Base-by-base conservation (phyloP, 257 asterid genomes). In the Cruciata laevipes region DNA sequence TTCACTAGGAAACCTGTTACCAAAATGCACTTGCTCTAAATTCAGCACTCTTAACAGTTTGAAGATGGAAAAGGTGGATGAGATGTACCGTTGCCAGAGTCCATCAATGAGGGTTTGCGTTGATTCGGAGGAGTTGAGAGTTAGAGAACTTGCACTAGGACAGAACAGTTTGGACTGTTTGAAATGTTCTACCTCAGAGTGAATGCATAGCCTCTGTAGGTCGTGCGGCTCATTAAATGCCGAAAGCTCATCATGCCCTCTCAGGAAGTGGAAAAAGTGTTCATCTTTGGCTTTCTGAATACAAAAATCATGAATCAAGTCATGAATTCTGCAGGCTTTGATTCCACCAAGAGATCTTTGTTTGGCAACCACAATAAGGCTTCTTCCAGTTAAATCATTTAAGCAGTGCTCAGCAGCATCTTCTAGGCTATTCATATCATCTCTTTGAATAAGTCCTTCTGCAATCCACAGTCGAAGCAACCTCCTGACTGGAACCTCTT, bases 391-490 rank as follows among this genome's bases (percentile, higher is more conserved):
- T 8, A 68, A 17, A 33, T 68, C 71, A 2, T 9, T 33, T 69
- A 49, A 35, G 72, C 72, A 61, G 57, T n/a, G n/a, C n/a, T n/a
- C 37, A 56, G 17, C 53, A 31, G 0, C 52, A 13, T 69, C n/a
- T n/a, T n/a, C n/a, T n/a, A n/a, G n/a, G n/a, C n/a, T n/a, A n/a
- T n/a, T n/a, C n/a, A n/a, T n/a, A n/a, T n/a, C n/a, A n/a, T n/a
- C n/a, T n/a, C n/a, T 56, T 1, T 2, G 66, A 4, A 57, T 9
- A 7, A 69, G 38, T 13, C 66, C 66, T 57, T 69, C 72, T n/a
- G 72, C 66, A 24, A 37, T 56, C 72, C 72, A 69, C 16, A 69
- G 24, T 0, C 17, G 57, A 20, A 7, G 3, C 58, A 69, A 69
- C 18, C 38, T 69, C 25, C 61, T 57, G 17, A 16, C 65, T 4